Conservation (phyloP, 2,329 filamentous ascomycete species). For the Chlorencoelia australis region DNA sequence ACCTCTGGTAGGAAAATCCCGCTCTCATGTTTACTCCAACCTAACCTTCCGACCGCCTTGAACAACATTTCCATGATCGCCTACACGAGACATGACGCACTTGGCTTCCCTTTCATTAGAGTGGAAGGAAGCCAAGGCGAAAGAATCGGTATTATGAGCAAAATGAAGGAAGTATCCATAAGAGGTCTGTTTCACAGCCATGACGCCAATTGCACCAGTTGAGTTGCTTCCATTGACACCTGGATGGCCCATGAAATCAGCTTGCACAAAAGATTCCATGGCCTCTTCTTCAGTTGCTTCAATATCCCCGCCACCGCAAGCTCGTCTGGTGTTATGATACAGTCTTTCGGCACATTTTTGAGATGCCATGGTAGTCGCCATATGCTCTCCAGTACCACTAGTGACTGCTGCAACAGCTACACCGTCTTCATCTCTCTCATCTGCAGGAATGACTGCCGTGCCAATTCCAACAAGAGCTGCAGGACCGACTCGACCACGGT, state of each 20-base stretch:
- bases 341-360: constrained; percentile 77
- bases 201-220: constrained; percentile 79
- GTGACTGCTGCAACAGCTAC: constrained; percentile 74
- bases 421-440: constrained; percentile 57
- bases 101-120: constrained; percentile 63
- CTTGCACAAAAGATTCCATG: constrained; percentile 65
- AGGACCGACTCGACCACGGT: constrained; percentile 80
- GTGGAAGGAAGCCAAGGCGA: constrained; percentile 82
- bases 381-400: constrained; percentile 94
- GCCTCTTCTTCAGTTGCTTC: constrained; percentile 67
- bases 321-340: constrained; percentile 58
- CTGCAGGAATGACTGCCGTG: constrained; percentile 74
- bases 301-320: constrained; percentile 49
- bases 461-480: constrained; percentile 89
- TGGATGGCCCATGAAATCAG: constrained; percentile 91
- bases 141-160: constrained; percentile 88
- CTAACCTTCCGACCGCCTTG: constrained; percentile 26
- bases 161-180: constrained; percentile 79
- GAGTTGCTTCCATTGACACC: constrained; percentile 73
- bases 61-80: constrained; percentile 22
- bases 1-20: too few relatives aligned
- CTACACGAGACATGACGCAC: constrained; percentile 75
- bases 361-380: constrained; percentile 90
- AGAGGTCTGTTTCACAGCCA: constrained; percentile 76
- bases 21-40: constrained; percentile 15